Percentiles rank a stretch among this genome's conserved stretches.
Evolutionary conservation across 176 grass and related monocot species (phyloP).

Genomic region (Calamus simplicifolius): DNA sequence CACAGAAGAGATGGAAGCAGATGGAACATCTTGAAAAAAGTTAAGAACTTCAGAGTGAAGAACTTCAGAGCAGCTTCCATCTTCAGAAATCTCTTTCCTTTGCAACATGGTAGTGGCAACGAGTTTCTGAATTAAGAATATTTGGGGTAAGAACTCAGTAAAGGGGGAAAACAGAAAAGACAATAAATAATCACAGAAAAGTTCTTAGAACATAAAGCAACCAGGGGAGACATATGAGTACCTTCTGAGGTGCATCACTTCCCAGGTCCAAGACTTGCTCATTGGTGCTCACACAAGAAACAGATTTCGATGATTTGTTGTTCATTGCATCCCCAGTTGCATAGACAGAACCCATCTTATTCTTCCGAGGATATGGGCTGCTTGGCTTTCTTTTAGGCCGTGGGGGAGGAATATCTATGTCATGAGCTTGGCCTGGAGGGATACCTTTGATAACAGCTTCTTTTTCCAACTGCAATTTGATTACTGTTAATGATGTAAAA

Average conservation of each 20-base stretch:
- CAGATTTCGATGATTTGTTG: slow-evolving; percentile 17
- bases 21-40: not conserved
- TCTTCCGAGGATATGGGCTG: slow-evolving; percentile 80
- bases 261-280: not conserved
- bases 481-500: slow-evolving; percentile 25
- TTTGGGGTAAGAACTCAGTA: too few relatives aligned
- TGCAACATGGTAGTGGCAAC: not conserved
- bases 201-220: too few relatives aligned
- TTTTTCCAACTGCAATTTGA: slow-evolving; percentile 83
- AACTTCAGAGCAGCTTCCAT: slow-evolving; percentile 10
- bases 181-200: too few relatives aligned
- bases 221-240: not conserved
- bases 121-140: not conserved
- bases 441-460: slow-evolving; percentile 74
- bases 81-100: slow-evolving; percentile 9
- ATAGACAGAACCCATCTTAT: slow-evolving; percentile 21
- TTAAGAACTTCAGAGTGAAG: slow-evolving; percentile 13
- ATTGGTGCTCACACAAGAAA: not conserved
- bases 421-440: slow-evolving; percentile 58
- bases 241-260: slow-evolving; percentile 3
- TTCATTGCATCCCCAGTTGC: slow-evolving; percentile 23
- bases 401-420: slow-evolving; percentile 94
- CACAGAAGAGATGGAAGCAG: not conserved
- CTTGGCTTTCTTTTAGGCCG: slow-evolving; percentile 93
- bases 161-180: not conserved